Base-by-base conservation (phyloP, 345 rosid species). In the Acer saccharum region DNA sequence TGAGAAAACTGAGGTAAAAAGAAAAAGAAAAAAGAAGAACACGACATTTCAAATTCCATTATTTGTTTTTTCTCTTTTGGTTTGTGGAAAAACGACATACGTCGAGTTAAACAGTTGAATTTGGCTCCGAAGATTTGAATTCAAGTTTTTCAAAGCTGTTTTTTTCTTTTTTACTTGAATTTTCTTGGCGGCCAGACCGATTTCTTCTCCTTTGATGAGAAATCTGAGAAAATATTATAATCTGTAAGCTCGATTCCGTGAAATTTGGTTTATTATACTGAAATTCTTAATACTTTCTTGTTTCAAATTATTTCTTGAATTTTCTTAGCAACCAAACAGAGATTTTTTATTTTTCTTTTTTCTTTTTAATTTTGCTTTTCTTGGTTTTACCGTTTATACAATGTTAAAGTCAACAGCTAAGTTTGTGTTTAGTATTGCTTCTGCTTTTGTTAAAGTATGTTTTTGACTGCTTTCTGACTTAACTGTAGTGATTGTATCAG, bases 391-490 rank as follows among this genome's bases (percentile, higher is more conserved):
- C 29, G 44, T 65, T 67, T 60, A 41, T 70, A 18, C 58, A 70
- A 18, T 66, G 77, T 73, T 57, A 74, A 76, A 71, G 78, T 41
- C 63, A 44, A 68, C 54, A 66, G 54, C 68, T 17, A 46, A 23
- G 35, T 43, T 76, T 44, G 5, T n/a, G 2, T 23, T 29, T 32
- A 35, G 41, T 8, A 68, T 80, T 78, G 71, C 39, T 72, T 77
- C 68, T 79, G 74, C 84, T 84, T 89, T 91, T 78, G 69, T 66
- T 74, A 71, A 81, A 80, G 84, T 52, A 57, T 17, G 78, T 82
- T 77, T 78, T 69, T 41, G 73, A 68, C 65, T 69, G 77, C 79
- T 88, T 80, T 83, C 78, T 85, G 73, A 55, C 84, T 78, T 83
- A 77, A 77, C 76, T 64, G 21, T 68, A 79, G 77, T 35, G 39